A percentile compares a stretch with the other conserved stretches of the same genome.
phyloP scores from a whole-genome alignment of 768 basidiomycete species.

The Pisolithus marmoratus region DNA sequence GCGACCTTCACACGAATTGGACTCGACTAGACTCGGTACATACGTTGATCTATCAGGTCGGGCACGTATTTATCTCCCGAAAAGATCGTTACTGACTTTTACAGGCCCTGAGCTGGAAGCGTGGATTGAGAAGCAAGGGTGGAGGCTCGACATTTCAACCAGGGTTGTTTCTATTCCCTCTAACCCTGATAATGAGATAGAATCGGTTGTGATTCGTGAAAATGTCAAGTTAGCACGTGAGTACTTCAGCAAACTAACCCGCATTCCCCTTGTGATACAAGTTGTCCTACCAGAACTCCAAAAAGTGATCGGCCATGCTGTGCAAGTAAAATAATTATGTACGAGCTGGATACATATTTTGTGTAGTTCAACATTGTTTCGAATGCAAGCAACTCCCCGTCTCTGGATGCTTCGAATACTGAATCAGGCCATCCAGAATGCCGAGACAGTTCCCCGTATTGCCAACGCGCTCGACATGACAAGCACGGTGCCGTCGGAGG shows the following conservation, averaged over 20 bases:
- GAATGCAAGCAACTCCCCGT: background rate
- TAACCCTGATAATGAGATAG: slow-evolving; percentile 86
- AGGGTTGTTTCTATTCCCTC: slow-evolving; percentile 65
- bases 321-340: slow-evolving; percentile 39
- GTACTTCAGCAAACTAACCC: slow-evolving; percentile 24
- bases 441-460: slow-evolving; percentile 68
- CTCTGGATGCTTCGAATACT: background rate
- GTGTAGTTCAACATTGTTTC: slow-evolving; percentile 2
- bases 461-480: slow-evolving; percentile 57
- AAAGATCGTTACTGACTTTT: background rate
- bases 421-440: slow-evolving; percentile 40
- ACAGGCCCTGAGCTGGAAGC: slow-evolving; percentile 52
- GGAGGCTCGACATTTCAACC: slow-evolving; percentile 50
- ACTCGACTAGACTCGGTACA: slow-evolving; percentile 55
- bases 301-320: slow-evolving; percentile 71
- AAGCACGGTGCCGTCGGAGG: slow-evolving; percentile 53
- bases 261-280: background rate
- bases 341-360: slow-evolving; percentile 3
- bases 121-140: slow-evolving; percentile 62
- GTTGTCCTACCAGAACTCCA: slow-evolving; percentile 51
- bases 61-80: background rate
- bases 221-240: slow-evolving; percentile 74
- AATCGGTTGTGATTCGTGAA: slow-evolving; percentile 81
- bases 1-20: slow-evolving; percentile 75
- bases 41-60: slow-evolving; percentile 67